phyloP scores from a whole-genome alignment of 1,139 yeast species.

The Kodamaea sp. region DNA sequence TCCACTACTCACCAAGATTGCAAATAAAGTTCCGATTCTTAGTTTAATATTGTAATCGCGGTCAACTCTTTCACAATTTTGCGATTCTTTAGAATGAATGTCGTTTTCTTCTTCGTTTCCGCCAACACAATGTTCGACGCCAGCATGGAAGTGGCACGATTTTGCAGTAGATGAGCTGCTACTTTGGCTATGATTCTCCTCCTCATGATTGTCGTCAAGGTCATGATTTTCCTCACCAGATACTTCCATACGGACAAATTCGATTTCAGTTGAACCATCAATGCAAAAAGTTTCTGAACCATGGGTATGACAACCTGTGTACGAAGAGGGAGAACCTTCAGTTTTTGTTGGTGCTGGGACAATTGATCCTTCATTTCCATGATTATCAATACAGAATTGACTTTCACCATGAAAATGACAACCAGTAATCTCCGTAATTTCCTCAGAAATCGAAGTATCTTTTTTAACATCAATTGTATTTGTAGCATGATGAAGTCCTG shows the following conservation, averaged over 20 bases:
- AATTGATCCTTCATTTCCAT: too few relatives aligned
- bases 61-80: conserved; percentile 18
- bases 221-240: not conserved
- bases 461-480: too few relatives aligned
- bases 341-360: too few relatives aligned
- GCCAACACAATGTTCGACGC: conserved; percentile 36
- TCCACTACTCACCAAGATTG: conserved; percentile 27
- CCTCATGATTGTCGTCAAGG: conserved; percentile 1
- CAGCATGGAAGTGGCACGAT: conserved; percentile 39
- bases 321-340: not conserved
- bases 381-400: too few relatives aligned
- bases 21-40: conserved; percentile 30
- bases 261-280: conserved; percentile 5
- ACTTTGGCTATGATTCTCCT: not conserved
- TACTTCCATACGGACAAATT: conserved; percentile 3
- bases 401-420: too few relatives aligned
- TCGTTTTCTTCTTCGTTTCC: conserved; percentile 8
- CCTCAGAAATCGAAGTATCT: too few relatives aligned
- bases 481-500: too few relatives aligned
- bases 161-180: conserved; percentile 6
- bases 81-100: conserved; percentile 1
- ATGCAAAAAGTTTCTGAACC: conserved; percentile 4
- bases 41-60: conserved; percentile 27
- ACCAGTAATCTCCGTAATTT: too few relatives aligned
- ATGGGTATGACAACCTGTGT: conserved; percentile 7